Evolutionary conservation across 805 yeast species (phyloP), one percentile per base, ranked within the genome.

Genomic region (Candida taoyuanica): DNA sequence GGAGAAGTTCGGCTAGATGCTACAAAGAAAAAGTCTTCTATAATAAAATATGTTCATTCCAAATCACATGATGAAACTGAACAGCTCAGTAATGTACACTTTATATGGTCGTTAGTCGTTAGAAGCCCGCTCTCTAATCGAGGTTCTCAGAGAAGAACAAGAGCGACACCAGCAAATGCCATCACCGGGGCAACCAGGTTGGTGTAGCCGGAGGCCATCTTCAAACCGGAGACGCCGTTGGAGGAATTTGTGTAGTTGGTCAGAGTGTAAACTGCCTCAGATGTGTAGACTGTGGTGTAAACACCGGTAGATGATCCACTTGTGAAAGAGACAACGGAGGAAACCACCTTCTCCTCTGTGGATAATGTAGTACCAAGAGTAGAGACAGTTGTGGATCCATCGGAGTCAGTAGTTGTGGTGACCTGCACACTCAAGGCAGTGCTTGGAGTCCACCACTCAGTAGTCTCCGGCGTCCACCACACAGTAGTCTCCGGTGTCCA

Each of bases 271-370:
- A 45, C 39, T 2, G 37, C 35, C 3, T 34, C 31, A 5, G 47
- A 40, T 12, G 51, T 45, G 36, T 34, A 47, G 18, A 40, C 42
- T 3, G 49, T 35, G 3, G 47, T 44, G 27, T 17, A 25, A 1
- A 13, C 39, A n/a, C 51, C 51, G 21, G 47, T 42, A 11, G 44
- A 34, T n/a, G 43, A 34, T 1, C 48, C 51, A 30, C 39, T 31
- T 3, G 47, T 47, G 36, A 7, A 40, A 7, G 46, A 15, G 19
- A 35, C 31, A 5, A 29, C 36, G 5, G 50, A 36, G 21, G 48
- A 41, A 15, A 44, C 40, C 4, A 39, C 43, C 23, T 30, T 31
- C 33, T 43, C 36, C 1, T 33, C 20, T 2, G 50, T 46, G 15
- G 46, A 39, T 14, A 36, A 21, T 4, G 39, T 35, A 9, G 45